Percentiles rank a stretch among this genome's conserved stretches.
phyloP scores from a whole-genome alignment of 805 yeast genomes.

The Lipomyces sp. region DNA sequence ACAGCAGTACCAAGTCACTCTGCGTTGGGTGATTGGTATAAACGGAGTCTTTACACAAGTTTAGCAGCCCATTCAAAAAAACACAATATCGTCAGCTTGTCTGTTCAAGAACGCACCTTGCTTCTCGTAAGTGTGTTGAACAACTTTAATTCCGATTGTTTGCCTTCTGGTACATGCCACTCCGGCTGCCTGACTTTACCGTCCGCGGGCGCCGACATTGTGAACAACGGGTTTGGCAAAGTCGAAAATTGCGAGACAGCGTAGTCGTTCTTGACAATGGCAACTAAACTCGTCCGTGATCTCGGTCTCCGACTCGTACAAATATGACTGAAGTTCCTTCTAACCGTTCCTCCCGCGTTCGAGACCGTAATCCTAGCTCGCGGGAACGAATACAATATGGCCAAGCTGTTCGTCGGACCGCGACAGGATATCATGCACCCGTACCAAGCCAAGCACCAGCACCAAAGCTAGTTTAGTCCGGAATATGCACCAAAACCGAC shows the following conservation, averaged over 20 bases:
- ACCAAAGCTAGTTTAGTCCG: not conserved
- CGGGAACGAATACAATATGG: not conserved
- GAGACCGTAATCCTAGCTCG: not conserved
- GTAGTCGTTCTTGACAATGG: not conserved
- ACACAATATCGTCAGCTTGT: conserved; percentile 42
- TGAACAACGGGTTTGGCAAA: not conserved
- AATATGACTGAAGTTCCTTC: not conserved
- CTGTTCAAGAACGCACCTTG: conserved; percentile 52
- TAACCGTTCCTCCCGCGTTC: not conserved
- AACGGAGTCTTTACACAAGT: conserved; percentile 48
- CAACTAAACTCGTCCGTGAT: not conserved
- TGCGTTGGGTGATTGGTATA: conserved; percentile 62
- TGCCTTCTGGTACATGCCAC: conserved; percentile 53
- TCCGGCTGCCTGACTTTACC: conserved; percentile 51
- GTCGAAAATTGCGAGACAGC: not conserved
- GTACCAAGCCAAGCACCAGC: not conserved
- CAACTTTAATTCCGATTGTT: conserved; percentile 26
- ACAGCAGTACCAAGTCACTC: conserved; percentile 94
- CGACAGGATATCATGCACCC: not conserved
- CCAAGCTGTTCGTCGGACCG: not conserved
- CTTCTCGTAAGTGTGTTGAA: conserved; percentile 67
- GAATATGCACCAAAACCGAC: not conserved
- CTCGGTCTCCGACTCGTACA: not conserved
- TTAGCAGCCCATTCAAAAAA: not conserved
- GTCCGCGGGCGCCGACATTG: conserved; percentile 5